phyloP scores from a whole-genome alignment of 2,329 filamentous ascomycete species.

The Aciculosporium take region DNA sequence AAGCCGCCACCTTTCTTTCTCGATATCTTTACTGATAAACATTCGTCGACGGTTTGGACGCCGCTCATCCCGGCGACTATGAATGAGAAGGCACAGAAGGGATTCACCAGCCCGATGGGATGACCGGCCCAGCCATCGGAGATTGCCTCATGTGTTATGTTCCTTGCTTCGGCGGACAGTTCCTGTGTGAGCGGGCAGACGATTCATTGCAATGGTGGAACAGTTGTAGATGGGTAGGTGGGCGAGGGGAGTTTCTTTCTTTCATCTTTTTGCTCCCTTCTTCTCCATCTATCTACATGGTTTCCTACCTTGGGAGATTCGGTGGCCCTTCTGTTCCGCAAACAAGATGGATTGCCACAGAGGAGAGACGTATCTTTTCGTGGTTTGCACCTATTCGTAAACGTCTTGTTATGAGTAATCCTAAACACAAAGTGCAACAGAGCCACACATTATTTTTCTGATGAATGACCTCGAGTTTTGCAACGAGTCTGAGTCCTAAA shows the following conservation, averaged over 20 bases:
- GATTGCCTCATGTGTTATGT: conserved; percentile 70
- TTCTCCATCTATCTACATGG: background rate
- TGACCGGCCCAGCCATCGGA: conserved; percentile 67
- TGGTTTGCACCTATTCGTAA: too few species aligned
- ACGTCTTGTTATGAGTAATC: too few species aligned
- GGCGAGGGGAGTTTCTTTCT: background rate
- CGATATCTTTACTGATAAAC: background rate
- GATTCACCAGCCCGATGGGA: conserved; percentile 63
- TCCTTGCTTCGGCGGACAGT: conserved; percentile 62
- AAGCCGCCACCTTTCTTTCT: background rate
- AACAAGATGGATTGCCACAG: too few species aligned
- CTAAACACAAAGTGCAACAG: too few species aligned
- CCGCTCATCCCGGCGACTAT: conserved; percentile 62
- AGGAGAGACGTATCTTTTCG: too few species aligned
- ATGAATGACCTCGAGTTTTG: too few species aligned
- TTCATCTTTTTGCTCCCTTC: background rate
- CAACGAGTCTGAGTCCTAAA: too few species aligned
- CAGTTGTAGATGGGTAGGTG: conserved; percentile 28
- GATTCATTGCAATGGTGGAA: conserved; percentile 38
- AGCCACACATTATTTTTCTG: too few species aligned
- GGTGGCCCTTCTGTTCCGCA: too few species aligned
- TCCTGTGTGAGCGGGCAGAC: conserved; percentile 60
- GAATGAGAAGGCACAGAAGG: conserved; percentile 53
- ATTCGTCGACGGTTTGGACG: conserved; percentile 47
- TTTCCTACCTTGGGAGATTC: too few species aligned